A percentile compares a stretch with the other conserved stretches of the same genome.
phyloP scores from a whole-genome alignment of 495 filamentous ascomycete genomes.

The Tuber indicum region DNA sequence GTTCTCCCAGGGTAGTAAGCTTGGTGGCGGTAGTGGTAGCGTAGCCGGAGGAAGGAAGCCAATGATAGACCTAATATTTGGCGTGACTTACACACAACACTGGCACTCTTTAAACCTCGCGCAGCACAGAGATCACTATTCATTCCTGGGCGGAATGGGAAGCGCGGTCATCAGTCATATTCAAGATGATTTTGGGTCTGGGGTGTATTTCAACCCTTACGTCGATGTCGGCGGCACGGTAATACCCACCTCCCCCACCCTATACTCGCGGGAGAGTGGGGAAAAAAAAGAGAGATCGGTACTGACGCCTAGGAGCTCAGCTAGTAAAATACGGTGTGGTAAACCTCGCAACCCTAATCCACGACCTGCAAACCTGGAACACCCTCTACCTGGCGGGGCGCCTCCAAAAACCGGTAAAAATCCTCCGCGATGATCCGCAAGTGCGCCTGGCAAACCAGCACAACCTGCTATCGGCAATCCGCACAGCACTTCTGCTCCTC shows the following conservation, averaged over 20 bases:
- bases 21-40: conserved; percentile 45
- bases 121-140: conserved; percentile 91
- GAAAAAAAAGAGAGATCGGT: not conserved
- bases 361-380: conserved; percentile 80
- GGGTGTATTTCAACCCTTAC: conserved; percentile 96
- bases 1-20: conserved; percentile 69
- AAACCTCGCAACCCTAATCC: conserved; percentile 77
- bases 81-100: conserved; percentile 88
- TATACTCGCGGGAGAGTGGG: not conserved
- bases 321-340: conserved; percentile 97
- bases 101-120: conserved; percentile 89
- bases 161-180: conserved; percentile 74
- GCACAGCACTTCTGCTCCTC: conserved; percentile 79
- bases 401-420: conserved; percentile 95
- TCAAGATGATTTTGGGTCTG: conserved; percentile 83
- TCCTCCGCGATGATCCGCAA: conserved; percentile 83
- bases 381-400: conserved; percentile 90
- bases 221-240: conserved; percentile 85
- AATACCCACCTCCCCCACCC: conserved; percentile 4
- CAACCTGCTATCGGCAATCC: conserved; percentile 83
- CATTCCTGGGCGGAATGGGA: conserved; percentile 71
- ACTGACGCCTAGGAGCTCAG: conserved; percentile 13
- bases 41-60: conserved; percentile 48
- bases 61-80: conserved; percentile 98
- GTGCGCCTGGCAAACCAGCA: conserved; percentile 91